Evolutionary conservation across 768 basidiomycete species (phyloP), one percentile per base, ranked within the genome.

Genomic region (Collybia mongolica): DNA sequence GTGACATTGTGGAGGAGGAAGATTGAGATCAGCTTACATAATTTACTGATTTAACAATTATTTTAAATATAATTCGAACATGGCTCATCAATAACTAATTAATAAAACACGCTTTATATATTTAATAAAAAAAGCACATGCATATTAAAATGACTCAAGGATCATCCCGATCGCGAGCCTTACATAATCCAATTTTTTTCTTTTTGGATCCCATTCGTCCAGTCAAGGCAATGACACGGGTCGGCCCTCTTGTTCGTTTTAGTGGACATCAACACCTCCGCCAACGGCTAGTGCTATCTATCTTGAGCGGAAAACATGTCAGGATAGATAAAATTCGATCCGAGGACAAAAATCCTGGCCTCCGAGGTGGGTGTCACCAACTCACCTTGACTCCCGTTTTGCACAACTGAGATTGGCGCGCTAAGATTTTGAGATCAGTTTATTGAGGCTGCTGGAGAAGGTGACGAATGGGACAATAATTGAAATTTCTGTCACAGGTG

Each of bases 401-500:
- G 11, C 32, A 32, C 9, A 32, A 32, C 32, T 32, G 6, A 32
- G 32, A 11, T 32, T 6, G 5, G 11, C 14, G 32, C 32, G 32
- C 11, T 12, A 59, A 92, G 95, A 98, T 67, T 96, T 86, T 67
- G 97, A 99, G 73, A 83, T 96, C 42, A 94, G 90, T 61, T 76
- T 98, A 20, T 68, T 99, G 38, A 77, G 96, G 40, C 70, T 98
- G 14, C 60, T 98, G 28, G 95, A 98, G 65, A 93, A 91, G 59
- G 73, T 90, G 3, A 95, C 93, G 2, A 98, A 98, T 76, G 97
- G 96, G 2, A 91, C 91, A 5, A 71, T 91, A 23, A 89, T 98
- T 53, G 97, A 98, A 66, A 98, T 99, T 45, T 96, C 93, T 2
- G 87, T 95, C 6, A 98, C 97, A 18, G 96, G 94, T 88, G 14